Evolutionary conservation across 768 basidiomycete species (phyloP).

Genomic region (Mycena polygramma): DNA sequence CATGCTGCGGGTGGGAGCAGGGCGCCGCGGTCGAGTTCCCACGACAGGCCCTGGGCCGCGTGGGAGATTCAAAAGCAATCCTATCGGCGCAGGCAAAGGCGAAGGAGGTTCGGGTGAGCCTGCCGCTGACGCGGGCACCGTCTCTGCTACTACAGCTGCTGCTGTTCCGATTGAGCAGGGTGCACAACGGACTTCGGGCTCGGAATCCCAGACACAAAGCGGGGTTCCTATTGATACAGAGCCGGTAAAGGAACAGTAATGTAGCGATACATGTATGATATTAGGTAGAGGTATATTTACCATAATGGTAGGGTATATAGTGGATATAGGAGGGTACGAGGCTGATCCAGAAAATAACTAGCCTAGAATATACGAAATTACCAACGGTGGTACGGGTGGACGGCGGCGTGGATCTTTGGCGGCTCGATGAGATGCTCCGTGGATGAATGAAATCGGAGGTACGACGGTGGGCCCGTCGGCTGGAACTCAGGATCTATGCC

Average conservation of each 20-base stretch:
- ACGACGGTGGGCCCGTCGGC: neutral
- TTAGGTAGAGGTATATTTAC: neutral
- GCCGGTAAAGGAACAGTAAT: neutral
- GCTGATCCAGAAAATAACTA: neutral
- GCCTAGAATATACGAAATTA: neutral
- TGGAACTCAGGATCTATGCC: neutral
- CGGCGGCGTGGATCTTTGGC: slow-evolving; percentile 20
- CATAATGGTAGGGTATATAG: slow-evolving; percentile 12
- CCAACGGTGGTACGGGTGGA: slow-evolving; percentile 22
- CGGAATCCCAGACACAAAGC: slow-evolving; percentile 4
- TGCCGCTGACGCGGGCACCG: neutral
- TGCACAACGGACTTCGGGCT: slow-evolving; percentile 26
- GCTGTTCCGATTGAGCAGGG: slow-evolving; percentile 26
- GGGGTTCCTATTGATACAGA: slow-evolving; percentile 7
- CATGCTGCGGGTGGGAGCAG: slow-evolving; percentile 33
- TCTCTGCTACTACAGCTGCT: slow-evolving; percentile 1
- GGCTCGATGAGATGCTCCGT: slow-evolving; percentile 15
- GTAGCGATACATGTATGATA: slow-evolving; percentile 31
- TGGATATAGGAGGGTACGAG: slow-evolving; percentile 19
- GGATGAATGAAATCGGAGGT: neutral
- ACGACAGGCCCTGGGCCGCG: slow-evolving; percentile 5
- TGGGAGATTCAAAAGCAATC: slow-evolving; percentile 34
- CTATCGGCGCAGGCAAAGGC: slow-evolving; percentile 11
- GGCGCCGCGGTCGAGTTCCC: slow-evolving; percentile 25
- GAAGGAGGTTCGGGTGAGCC: slow-evolving; percentile 9